These are phyloP conservation scores for Aspergillus sp. DNA, from an alignment of 2,329 filamentous ascomycete species.

Conservation along the genomic window DNA sequence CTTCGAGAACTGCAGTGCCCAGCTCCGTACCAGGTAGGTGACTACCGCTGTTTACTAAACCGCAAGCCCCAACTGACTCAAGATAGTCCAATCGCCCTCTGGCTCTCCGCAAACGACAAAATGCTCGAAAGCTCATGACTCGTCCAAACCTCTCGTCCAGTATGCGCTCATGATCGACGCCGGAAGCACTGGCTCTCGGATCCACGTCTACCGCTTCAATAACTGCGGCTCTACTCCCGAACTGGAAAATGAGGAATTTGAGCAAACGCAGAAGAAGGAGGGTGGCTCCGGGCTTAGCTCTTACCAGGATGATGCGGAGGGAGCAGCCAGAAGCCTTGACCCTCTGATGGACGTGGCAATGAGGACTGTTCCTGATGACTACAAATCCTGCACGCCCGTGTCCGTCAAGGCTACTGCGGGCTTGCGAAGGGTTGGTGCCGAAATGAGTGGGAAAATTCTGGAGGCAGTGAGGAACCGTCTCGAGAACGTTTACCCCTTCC, in stretches of 20 bases:
- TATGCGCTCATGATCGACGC: constrained; percentile 99
- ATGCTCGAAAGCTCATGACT: constrained; percentile 75
- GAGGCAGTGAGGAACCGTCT: constrained; percentile 73
- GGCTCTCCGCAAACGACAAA: constrained; percentile 52
- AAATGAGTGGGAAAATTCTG: constrained; percentile 75
- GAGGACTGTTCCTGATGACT: constrained; percentile 70
- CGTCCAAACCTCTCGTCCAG: constrained; percentile 87
- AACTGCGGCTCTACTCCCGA: constrained; percentile 95
- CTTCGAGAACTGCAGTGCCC: constrained; percentile 22
- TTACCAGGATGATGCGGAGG: constrained; percentile 76
- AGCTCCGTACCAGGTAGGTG: constrained; percentile 17
- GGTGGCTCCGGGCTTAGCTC: constrained; percentile 74
- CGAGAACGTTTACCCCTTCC: constrained; percentile 87
- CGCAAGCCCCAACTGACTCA: constrained; percentile 3
- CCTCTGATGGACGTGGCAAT: constrained; percentile 78
- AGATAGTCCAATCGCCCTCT: constrained; percentile 16
- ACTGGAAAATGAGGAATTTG: constrained; percentile 83
- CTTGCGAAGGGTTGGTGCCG: constrained; percentile 71
- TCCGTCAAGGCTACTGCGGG: constrained; percentile 98
- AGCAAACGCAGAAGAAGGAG: constrained; percentile 79
- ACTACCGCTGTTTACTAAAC: not conserved
- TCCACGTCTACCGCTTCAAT: constrained; percentile 99
- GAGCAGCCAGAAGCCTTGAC: constrained; percentile 82
- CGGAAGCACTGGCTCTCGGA: constrained; percentile 92
- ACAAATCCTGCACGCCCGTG: constrained; percentile 85